These are phyloP conservation scores for Saussurea involucrata DNA, from an alignment of 129 eudicot species.

Conservation along the genomic window DNA sequence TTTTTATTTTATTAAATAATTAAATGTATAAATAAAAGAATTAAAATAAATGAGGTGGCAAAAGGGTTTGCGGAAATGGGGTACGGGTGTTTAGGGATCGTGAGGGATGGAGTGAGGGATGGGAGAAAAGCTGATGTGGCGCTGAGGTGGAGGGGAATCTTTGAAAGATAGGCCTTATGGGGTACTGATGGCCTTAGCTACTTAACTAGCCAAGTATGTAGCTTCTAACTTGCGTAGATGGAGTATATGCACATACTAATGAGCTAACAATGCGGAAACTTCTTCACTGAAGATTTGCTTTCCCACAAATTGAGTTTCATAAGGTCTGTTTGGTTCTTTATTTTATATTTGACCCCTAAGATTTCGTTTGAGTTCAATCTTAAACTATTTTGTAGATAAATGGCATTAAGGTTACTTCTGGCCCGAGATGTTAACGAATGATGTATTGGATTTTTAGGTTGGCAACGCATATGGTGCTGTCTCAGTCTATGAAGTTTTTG, in stretches of 20 bases:
- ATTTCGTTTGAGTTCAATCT: constrained; percentile 42
- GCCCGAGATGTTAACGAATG: constrained; percentile 60
- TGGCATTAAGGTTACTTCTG: constrained; percentile 52
- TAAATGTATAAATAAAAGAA: too few species aligned
- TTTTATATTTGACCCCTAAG: constrained; percentile 34
- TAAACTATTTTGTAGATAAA: constrained; percentile 39
- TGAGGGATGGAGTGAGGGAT: too few species aligned
- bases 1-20: too few species aligned
- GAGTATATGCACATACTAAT: constrained; percentile 66
- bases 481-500: constrained; percentile 63
- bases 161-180: too few species aligned
- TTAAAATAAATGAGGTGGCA: too few species aligned
- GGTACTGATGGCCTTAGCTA: too few species aligned
- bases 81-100: too few species aligned
- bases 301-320: constrained; percentile 46
- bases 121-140: too few species aligned
- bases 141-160: too few species aligned
- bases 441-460: constrained; percentile 80
- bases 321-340: constrained; percentile 64
- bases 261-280: constrained; percentile 81
- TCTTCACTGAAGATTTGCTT: constrained; percentile 55
- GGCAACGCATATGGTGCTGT: constrained; percentile 87
- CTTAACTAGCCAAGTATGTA: constrained; percentile 24
- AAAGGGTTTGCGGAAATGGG: too few species aligned
- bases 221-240: constrained; percentile 73